Conservation (phyloP, 2,329 filamentous ascomycete species). For the Scopulariopsis brevicaulis region DNA sequence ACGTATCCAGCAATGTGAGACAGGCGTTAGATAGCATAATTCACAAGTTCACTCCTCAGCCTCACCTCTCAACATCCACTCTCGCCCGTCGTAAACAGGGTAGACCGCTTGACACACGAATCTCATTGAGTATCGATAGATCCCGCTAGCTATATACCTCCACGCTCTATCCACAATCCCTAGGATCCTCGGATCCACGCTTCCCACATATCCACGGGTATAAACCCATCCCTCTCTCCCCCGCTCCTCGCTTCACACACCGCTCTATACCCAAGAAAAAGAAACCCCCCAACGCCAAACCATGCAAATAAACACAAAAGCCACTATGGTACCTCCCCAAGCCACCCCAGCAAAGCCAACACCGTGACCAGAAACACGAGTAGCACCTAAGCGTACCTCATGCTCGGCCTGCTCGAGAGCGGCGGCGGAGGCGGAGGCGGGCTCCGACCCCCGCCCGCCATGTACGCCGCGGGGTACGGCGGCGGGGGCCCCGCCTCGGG, state of each 20-base stretch:
- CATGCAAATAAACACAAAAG: neutral
- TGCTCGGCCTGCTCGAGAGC: neutral
- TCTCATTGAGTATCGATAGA: neutral
- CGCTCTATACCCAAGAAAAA: slow-evolving; percentile 1
- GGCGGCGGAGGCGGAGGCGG: neutral
- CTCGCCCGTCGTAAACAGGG: too few relatives aligned
- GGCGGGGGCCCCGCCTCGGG: neutral
- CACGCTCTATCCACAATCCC: neutral
- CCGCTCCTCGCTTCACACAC: neutral
- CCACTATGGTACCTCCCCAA: neutral
- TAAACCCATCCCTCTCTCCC: neutral
- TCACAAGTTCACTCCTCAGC: too few relatives aligned
- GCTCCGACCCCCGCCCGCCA: neutral
- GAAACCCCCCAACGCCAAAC: neutral
- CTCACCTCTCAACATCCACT: too few relatives aligned
- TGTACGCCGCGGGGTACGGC: slow-evolving; percentile 1
- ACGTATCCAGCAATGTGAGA: too few relatives aligned
- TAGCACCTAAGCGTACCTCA: slow-evolving; percentile 2
- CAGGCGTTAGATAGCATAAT: too few relatives aligned
- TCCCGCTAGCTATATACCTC: neutral
- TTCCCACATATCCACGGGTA: neutral
- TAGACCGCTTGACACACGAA: neutral
- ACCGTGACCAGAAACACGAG: neutral
- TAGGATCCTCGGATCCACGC: too few relatives aligned
- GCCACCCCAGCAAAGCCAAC: neutral